These are phyloP conservation scores for Cnidoscolus chayamansa DNA, from an alignment of 441 rosid genomes.

Conservation along the genomic window DNA sequence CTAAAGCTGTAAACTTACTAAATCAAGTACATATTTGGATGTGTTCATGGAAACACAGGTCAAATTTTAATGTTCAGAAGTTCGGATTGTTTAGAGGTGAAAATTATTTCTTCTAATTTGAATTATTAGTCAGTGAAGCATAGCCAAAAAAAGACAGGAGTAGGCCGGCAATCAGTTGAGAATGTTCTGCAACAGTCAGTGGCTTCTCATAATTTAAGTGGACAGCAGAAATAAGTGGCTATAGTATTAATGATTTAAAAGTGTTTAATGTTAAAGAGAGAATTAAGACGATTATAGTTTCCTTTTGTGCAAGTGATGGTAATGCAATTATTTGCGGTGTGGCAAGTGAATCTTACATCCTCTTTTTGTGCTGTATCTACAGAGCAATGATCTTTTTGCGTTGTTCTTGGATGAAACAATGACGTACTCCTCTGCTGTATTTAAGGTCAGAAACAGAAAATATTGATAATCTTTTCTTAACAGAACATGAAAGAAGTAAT, in stretches of 20 bases:
- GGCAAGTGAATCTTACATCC: not conserved
- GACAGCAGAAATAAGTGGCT: too few relatives aligned
- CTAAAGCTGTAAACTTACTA: not conserved
- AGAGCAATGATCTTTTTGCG: constrained; percentile 82
- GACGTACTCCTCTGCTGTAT: constrained; percentile 84
- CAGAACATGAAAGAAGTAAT: not conserved
- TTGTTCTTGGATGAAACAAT: constrained; percentile 85
- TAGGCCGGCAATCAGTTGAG: too few relatives aligned
- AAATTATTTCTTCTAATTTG: too few relatives aligned
- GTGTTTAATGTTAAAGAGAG: too few relatives aligned
- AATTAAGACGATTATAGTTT: too few relatives aligned
- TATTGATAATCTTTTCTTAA: not conserved
- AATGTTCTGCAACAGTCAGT: too few relatives aligned
- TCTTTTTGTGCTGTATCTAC: constrained; percentile 9
- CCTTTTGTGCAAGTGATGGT: too few relatives aligned
- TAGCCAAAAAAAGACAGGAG: too few relatives aligned
- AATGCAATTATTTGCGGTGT: not conserved
- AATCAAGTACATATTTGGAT: not conserved
- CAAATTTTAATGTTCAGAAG: not conserved
- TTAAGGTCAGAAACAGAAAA: constrained; percentile 45
- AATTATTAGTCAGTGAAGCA: too few relatives aligned
- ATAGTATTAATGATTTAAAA: too few relatives aligned
- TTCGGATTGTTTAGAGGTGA: too few relatives aligned
- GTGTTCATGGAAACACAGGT: not conserved
- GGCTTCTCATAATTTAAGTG: too few relatives aligned